Conservation (phyloP, 73 alveolate genomes). For the Vitrella brassicaformis region DNA sequence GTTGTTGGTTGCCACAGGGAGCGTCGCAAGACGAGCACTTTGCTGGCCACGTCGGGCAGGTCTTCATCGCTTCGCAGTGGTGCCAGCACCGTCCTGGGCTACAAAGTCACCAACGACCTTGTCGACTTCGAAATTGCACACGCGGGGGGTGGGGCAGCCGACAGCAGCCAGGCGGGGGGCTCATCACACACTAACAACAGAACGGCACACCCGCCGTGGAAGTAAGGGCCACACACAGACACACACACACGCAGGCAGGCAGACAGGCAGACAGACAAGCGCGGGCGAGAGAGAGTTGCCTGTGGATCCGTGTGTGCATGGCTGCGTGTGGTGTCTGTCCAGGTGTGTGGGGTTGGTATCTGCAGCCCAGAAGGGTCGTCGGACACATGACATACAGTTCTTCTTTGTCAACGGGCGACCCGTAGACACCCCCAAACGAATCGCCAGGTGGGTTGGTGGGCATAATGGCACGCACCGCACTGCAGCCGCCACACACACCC, state of each 20-base stretch:
- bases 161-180: too few relatives aligned
- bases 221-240: too few relatives aligned
- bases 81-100: background rate
- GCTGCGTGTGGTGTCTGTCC: background rate
- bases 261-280: background rate
- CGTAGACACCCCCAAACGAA: slow-evolving; percentile 54
- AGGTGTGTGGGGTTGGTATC: background rate
- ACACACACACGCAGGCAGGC: too few relatives aligned
- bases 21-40: too few relatives aligned
- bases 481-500: too few relatives aligned
- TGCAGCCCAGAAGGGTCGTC: background rate
- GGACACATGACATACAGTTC: background rate
- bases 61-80: background rate
- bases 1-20: too few relatives aligned
- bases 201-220: too few relatives aligned
- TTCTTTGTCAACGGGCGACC: slow-evolving; percentile 45
- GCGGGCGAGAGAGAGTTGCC: background rate
- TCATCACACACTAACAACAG: too few relatives aligned
- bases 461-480: too few relatives aligned
- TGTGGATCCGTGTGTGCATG: background rate
- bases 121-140: too few relatives aligned
- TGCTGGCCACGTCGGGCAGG: background rate
- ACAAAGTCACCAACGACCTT: too few relatives aligned
- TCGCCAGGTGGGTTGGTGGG: slow-evolving; percentile 12
- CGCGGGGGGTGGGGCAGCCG: too few relatives aligned